Evolutionary conservation across 2,329 filamentous ascomycete species (phyloP), one percentile per base, ranked within the genome.

Genomic region (Colletotrichum sp.): DNA sequence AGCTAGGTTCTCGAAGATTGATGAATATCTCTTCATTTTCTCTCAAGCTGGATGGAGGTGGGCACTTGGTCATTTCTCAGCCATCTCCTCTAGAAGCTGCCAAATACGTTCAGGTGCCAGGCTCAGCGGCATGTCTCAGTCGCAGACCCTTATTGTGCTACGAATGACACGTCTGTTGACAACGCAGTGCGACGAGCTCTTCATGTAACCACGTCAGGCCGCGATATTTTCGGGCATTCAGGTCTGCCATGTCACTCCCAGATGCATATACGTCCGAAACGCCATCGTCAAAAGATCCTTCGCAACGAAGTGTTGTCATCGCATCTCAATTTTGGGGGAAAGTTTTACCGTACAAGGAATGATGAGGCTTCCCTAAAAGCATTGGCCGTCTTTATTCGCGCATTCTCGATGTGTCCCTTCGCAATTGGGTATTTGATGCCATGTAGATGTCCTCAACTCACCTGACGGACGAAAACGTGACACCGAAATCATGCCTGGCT

Each of bases 51-150:
- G 5, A 44, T 44, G 8, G 36, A 6, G 39, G 39, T 44, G 18
- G 2, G 0, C 18, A 44, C 16, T 1, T 5, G 39, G 3, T 10
- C 6, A 44, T 18, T 9, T 18, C 8, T 5, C 36, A 2, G 0
- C 18, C 9, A 44, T n/a, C 5, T 12, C 3, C 8, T n/a, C 9
- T 44, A 44, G 3, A n/a, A 44, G 9, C 39, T 44, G 18, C 0
- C 39, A 44, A 44, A n/a, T n/a, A 3, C 3, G 39, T n/a, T 44
- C 18, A n/a, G 9, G 39, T 44, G 39, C 9, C 18, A 44, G 39
- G 18, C 18, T 44, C 18, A 44, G 18, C 39, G 39, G 39, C 18
- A 44, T 44, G 39, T 44, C 39, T 44, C 39, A 44, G 39, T 44
- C 12, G 18, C 39, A 2, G 39, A n/a, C 8, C 39, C 39, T 44